Evolutionary conservation across 257 asterid species (phyloP).

Genomic region (Solanum chaucha): DNA sequence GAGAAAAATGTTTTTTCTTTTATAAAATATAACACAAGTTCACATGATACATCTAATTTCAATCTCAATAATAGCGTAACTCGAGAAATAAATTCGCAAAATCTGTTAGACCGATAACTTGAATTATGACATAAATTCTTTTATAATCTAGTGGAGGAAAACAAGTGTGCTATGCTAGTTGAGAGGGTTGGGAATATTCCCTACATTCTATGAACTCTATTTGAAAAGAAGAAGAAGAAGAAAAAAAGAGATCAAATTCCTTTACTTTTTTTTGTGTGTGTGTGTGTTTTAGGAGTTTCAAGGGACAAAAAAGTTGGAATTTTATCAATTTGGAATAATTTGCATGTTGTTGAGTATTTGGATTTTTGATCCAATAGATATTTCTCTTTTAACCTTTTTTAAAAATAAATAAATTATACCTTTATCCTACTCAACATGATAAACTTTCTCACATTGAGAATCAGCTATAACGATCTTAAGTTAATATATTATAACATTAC

Average conservation of each 20-base stretch:
- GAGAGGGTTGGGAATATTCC: not conserved
- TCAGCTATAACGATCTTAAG: not conserved
- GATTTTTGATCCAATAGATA: not conserved
- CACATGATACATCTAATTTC: not conserved
- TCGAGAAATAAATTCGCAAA: accelerated
- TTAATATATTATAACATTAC: not conserved
- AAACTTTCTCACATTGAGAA: accelerated
- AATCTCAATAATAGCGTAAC: not conserved
- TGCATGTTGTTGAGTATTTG: not conserved
- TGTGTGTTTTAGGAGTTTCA: not conserved
- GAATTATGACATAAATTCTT: not conserved
- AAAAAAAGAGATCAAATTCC: not conserved
- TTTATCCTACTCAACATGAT: not conserved
- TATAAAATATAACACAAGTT: not conserved
- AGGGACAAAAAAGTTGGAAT: not conserved
- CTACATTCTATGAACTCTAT: not conserved
- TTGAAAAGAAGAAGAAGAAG: not conserved
- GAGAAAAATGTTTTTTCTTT: no score
- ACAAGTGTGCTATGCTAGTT: not conserved
- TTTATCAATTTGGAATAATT: not conserved
- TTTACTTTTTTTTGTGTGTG: not conserved
- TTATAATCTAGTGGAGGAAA: not conserved
- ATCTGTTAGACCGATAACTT: not conserved
- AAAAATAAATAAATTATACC: not conserved
- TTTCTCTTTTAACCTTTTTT: not conserved